phyloP scores from a whole-genome alignment of 306 rosid species.

The Prinsepia uniflora region DNA sequence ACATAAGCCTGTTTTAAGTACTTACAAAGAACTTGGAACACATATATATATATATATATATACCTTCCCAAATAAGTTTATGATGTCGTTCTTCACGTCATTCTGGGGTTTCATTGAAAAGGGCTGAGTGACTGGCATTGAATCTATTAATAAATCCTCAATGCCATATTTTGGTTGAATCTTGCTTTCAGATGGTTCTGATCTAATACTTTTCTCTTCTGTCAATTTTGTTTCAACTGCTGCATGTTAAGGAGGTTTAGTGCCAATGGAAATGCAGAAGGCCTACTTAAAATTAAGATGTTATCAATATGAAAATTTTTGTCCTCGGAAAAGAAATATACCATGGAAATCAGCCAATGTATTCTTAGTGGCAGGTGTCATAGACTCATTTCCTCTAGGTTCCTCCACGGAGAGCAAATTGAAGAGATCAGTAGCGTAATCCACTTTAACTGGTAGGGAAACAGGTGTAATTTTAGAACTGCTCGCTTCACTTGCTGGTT shows the following conservation, averaged over 20 bases:
- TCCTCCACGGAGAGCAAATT: conserved; percentile 19
- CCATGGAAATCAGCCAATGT: conserved; percentile 3
- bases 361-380: background rate
- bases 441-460: conserved; percentile 16
- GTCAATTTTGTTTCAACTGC: conserved; percentile 13
- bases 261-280: background rate
- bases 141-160: conserved; percentile 13
- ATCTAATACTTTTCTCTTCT: background rate
- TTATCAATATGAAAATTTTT: background rate
- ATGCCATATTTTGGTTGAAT: conserved; percentile 8
- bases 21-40: no score
- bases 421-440: conserved; percentile 22
- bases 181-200: conserved; percentile 14
- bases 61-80: conserved; percentile 16
- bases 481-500: background rate
- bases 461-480: background rate
- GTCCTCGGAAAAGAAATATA: conserved; percentile 10
- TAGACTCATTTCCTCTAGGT: background rate
- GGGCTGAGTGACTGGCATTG: conserved; percentile 4
- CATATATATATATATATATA: background rate
- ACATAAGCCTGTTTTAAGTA: background rate
- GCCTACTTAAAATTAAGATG: background rate
- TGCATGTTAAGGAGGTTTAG: conserved; percentile 7
- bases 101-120: conserved; percentile 13
- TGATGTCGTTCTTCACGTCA: background rate